Evolutionary conservation across 1,284 basidiomycete species (phyloP), one percentile per base, ranked within the genome.

Genomic region (Macrocystidia cucumis): DNA sequence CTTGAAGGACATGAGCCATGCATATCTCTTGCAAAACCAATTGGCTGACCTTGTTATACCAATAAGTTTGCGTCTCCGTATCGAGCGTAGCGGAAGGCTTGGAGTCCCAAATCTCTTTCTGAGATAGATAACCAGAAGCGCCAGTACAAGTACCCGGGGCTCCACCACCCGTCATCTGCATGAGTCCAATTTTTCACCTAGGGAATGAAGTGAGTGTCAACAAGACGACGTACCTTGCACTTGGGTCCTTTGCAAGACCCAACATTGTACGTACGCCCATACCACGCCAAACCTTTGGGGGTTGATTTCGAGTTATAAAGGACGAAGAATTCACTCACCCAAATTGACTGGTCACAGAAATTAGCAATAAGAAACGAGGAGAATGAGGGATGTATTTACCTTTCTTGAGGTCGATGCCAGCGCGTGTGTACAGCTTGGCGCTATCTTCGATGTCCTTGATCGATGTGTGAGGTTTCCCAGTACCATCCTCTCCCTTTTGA

Each of bases 391-490:
- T 13, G 17, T 22, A 13, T 20, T 13, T 19, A 46, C 46, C 46
- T 25, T 32, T 45, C 1, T 12, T 16, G 8, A 50, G 23, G 28
- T 48, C 34, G 29, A 50, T 45, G 4, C 46, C 44, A 7, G 47
- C 44, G 9, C 44, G 42, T 12, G 39, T 25, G 24, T 49, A 49
- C 1, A 48, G 37, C 14, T 29, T 13, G 4, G 33, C 42, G 23
- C 43, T 44, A 20, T 37, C 39, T n/a, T 33, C 26, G 33, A 48
- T 49, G 24, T 49, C 49, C 1, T 41, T 23, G 6, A 46, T 34
- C 1, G 49, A 49, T 4, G 43, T 47, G 12, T 47, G 47, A 13
- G 47, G 48, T 26, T 44, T 45, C 4, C 44, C 31, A 12, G 43
- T 41, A 1, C 42, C 33, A 9, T 39, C 39, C 29, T 45, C 37